These are phyloP conservation scores for Stachybotrys echinatus DNA, from an alignment of 2,329 filamentous ascomycete genomes.

Conservation along the genomic window DNA sequence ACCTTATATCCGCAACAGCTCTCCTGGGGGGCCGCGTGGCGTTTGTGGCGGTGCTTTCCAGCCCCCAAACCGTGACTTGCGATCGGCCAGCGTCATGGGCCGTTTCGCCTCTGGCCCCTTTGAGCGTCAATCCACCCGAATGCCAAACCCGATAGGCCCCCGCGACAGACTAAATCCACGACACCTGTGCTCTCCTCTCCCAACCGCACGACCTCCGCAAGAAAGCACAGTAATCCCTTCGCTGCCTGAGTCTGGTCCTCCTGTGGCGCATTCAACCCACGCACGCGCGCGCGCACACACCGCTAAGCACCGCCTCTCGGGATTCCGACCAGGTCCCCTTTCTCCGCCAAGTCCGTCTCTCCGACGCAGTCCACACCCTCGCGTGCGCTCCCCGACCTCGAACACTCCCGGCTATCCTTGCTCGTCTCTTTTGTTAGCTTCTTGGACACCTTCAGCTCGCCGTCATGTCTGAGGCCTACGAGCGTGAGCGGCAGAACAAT, in stretches of 20 bases:
- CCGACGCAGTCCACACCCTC: background rate
- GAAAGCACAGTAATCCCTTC: too few species aligned
- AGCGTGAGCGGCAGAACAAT: conserved; percentile 88
- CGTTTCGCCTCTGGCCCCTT: background rate
- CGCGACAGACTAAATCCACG: background rate
- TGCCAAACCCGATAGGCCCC: background rate
- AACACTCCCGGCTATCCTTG: too few species aligned
- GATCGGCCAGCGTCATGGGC: background rate
- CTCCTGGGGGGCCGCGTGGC: background rate
- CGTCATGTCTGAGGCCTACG: conserved; percentile 69
- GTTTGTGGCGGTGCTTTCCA: conserved; percentile 1
- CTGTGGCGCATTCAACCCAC: too few species aligned
- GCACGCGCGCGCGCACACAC: too few species aligned
- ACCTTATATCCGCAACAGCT: too few species aligned
- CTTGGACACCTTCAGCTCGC: conserved; percentile 1
- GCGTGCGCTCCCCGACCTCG: too few species aligned
- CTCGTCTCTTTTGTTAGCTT: background rate
- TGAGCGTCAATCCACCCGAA: background rate
- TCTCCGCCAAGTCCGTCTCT: background rate
- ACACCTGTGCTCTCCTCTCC: background rate
- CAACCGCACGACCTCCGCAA: too few species aligned
- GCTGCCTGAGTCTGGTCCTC: too few species aligned
- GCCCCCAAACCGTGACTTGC: background rate
- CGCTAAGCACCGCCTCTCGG: too few species aligned
- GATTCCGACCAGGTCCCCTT: too few species aligned